Evolutionary conservation across 805 yeast genomes (phyloP).

Genomic region (Zygosaccharomyces lentus): DNA sequence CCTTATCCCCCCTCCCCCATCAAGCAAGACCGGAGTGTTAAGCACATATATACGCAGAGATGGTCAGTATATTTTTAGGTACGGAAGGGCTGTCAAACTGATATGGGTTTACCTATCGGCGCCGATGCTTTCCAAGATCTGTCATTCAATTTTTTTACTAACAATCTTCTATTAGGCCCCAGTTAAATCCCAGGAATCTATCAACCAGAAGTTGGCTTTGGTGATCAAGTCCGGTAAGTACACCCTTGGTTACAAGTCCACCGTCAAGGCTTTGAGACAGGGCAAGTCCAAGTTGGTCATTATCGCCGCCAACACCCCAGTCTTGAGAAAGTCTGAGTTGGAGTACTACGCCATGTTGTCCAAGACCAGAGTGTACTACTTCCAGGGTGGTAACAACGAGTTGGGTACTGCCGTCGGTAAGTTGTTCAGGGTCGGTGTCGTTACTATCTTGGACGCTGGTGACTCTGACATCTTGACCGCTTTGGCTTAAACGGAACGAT

Average conservation of each 20-base stretch:
- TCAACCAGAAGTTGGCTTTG: constrained; percentile 97
- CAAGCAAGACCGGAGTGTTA: constrained; percentile 88
- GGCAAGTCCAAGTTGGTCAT: constrained; percentile 98
- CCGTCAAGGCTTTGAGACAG: constrained; percentile 96
- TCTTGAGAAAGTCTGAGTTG: constrained; percentile 98
- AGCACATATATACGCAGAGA: constrained; percentile 75
- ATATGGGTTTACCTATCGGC: constrained; percentile 1
- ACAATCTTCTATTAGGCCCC: constrained; percentile 67
- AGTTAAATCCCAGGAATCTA: constrained; percentile 81
- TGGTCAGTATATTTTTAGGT: constrained; percentile 67
- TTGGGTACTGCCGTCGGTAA: constrained; percentile 99
- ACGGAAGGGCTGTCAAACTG: constrained; percentile 5
- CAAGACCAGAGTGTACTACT: constrained; percentile 94
- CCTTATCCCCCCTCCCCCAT: not conserved
- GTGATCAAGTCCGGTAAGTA: constrained; percentile 99
- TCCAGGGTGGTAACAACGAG: constrained; percentile 99
- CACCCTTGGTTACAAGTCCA: constrained; percentile 99
- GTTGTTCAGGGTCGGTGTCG: constrained; percentile 98
- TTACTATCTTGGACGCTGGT: constrained; percentile 97
- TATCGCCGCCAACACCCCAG: constrained; percentile 99
- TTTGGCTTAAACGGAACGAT: constrained; percentile 35
- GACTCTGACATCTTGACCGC: constrained; percentile 96
- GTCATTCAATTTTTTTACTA: constrained; percentile 7
- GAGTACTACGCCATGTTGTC: constrained; percentile 99
- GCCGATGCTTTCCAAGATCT: constrained; percentile 5